Base-by-base conservation (phyloP, 2,329 filamentous ascomycete genomes). In the Ceratocystis huliohia region DNA sequence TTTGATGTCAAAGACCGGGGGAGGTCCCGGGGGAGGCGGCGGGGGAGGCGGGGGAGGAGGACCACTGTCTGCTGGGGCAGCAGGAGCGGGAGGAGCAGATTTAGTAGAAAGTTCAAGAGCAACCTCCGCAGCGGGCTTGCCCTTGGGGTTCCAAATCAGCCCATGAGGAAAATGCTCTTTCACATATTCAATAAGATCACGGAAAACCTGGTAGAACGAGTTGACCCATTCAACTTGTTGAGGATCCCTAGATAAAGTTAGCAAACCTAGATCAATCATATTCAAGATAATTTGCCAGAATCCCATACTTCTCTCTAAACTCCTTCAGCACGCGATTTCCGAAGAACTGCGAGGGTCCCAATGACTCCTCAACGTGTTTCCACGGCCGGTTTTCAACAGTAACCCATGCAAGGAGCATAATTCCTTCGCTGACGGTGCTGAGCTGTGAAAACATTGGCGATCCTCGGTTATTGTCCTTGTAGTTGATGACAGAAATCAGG, bases 271-370 rank as follows among this genome's bases (percentile, higher is more conserved):
- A 28, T 28, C 33, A 61, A 37, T 17, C 13, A 45, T 28, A n/a
- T 25, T 37, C 37, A 15, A 41, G 37, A 41, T 13, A 41, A 13
- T 41, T 41, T 41, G 37, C 37, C 15, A n/a, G 30, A 41, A 10
- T 2, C 8, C 65, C 75, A 45, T 71, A 80, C 79, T 82, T 84
- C 64, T 84, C 92, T 77, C 95, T 96, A 76, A 88, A 87, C 72
- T 95, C 88, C 77, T 91, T 96, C 71, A 97, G 79, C 46, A 99
- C 89, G 71, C 92, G 86, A 79, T 99, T 97, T 44, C 94, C 94
- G 72, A 90, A 96, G 78, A 96, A 96, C 74, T 97, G 88, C 50
- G 92, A 90, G 63, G 91, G 88, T 37, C 87, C 86, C 22, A 96
- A 81, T 68, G 87, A 87, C 71, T 96, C 92, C 61, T 87, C 87